Evolutionary conservation across 805 yeast genomes (phyloP).

Genomic region (Schwanniomyces polymorphus): DNA sequence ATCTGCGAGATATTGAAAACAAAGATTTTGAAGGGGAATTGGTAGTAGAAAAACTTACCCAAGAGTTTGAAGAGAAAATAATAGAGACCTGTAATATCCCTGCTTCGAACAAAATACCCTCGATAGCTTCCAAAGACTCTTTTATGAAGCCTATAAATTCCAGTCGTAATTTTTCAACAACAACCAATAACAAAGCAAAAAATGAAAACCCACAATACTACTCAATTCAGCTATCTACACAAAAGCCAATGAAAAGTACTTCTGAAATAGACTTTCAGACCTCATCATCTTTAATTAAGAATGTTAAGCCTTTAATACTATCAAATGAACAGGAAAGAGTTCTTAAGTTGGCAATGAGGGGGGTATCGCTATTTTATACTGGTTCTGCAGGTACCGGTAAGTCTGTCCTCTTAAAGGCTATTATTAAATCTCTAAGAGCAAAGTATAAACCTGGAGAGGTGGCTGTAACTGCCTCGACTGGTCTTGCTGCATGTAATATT

Average conservation of each 20-base stretch:
- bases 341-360: conserved; percentile 60
- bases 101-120: background rate
- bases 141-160: background rate
- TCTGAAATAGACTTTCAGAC: background rate
- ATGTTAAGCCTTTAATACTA: conserved; percentile 36
- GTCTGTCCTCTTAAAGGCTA: conserved; percentile 72
- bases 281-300: conserved; percentile 13
- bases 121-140: background rate
- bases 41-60: background rate
- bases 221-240: conserved; percentile 31
- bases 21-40: background rate
- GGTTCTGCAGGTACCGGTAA: conserved; percentile 99
- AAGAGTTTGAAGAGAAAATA: background rate
- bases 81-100: background rate
- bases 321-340: conserved; percentile 65
- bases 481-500: conserved; percentile 78
- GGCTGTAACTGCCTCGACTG: conserved; percentile 83
- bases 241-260: conserved; percentile 8
- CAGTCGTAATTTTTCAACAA: conserved; percentile 7
- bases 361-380: conserved; percentile 80
- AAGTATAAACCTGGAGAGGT: conserved; percentile 52
- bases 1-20: background rate
- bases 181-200: conserved; percentile 3
- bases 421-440: conserved; percentile 52
- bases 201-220: conserved; percentile 11